These are phyloP conservation scores for Euphorbia corollata DNA, from an alignment of 441 rosid genomes.

Conservation along the genomic window DNA sequence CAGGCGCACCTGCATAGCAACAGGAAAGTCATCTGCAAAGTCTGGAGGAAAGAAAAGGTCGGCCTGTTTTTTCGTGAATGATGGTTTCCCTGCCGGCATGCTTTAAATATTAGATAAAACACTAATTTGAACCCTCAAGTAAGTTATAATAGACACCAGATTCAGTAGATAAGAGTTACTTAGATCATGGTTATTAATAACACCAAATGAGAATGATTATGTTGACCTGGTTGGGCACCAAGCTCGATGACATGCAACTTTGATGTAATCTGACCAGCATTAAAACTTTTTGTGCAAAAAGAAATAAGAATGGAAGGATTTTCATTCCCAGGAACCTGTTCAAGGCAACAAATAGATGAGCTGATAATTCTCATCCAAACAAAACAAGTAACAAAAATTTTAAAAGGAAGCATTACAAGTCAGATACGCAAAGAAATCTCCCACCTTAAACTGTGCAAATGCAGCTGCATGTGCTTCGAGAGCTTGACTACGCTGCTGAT, in stretches of 20 bases:
- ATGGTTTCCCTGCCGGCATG: slow-evolving; percentile 65
- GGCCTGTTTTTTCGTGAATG: slow-evolving; percentile 93
- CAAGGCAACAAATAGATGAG: slow-evolving; percentile 6
- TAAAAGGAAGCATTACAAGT: not conserved
- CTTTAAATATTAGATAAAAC: not conserved
- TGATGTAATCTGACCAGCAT: slow-evolving; percentile 89
- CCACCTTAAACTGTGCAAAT: slow-evolving; percentile 82
- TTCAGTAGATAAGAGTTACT: not conserved
- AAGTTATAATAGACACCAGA: not conserved
- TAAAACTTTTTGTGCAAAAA: slow-evolving; percentile 77
- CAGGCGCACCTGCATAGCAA: slow-evolving; percentile 88
- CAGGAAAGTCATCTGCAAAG: slow-evolving; percentile 99
- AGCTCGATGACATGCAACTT: slow-evolving; percentile 96
- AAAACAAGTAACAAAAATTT: not conserved
- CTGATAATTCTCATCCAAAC: not conserved
- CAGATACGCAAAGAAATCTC: slow-evolving; percentile 17
- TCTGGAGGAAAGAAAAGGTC: slow-evolving; percentile 99
- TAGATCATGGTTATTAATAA: not conserved
- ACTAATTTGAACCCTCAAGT: not conserved
- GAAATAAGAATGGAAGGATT: slow-evolving; percentile 85
- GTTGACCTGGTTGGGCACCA: slow-evolving; percentile 94
- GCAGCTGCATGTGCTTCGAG: slow-evolving; percentile 99
- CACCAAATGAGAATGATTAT: slow-evolving; percentile 1
- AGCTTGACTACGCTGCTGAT: slow-evolving; percentile 99
- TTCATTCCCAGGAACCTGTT: slow-evolving; percentile 93